Base-by-base conservation (phyloP, 1,139 yeast genomes). In the Suhomyces taliae region DNA sequence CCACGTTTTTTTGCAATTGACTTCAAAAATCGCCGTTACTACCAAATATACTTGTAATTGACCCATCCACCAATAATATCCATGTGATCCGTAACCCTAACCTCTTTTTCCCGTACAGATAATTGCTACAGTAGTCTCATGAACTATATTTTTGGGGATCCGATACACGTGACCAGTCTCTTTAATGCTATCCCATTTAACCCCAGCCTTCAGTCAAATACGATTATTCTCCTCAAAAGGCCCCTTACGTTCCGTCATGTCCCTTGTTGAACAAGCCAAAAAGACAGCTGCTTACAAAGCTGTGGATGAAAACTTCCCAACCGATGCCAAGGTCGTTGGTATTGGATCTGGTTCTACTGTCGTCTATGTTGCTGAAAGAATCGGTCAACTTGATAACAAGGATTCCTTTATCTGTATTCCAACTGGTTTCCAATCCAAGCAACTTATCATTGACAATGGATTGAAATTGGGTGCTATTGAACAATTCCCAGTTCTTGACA, bases 301-400 rank as follows among this genome's bases (percentile, higher is more conserved):
- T 1, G 96, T 95, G 35, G 97, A 91, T 66, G 91, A 88, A 51
- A 88, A 91, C 65, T 78, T 90, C 64, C 88, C 90, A 29, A 65
- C 76, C 29, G 58, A 73, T 44, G 90, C 93, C 54, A 82, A 79
- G 59, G 87, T 88, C 12, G 79, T 95, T 26, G 99, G 99, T 36
- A 83, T 95, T 53, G 99, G 99, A 8, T 89, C 97, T 14, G 99
- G 99, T 1, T 86, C 96, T 15, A 95, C 99, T 1, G 99, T 95
- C 10, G 88, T 93, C 31, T 95, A 90, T 63, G 97, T 88, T 48
- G 99, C 97, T 24, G 97, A 95, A 66, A 78, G 98, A 61, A 79
- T 95, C 48, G 96, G 96, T 6, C 91, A 87, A 67, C 65, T 78
- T 50, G 55, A 68, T 41, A 75, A 82, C 51, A 86, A 86, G 58